phyloP scores from a whole-genome alignment of 306 rosid genomes.

The Arachis hypogaea region DNA sequence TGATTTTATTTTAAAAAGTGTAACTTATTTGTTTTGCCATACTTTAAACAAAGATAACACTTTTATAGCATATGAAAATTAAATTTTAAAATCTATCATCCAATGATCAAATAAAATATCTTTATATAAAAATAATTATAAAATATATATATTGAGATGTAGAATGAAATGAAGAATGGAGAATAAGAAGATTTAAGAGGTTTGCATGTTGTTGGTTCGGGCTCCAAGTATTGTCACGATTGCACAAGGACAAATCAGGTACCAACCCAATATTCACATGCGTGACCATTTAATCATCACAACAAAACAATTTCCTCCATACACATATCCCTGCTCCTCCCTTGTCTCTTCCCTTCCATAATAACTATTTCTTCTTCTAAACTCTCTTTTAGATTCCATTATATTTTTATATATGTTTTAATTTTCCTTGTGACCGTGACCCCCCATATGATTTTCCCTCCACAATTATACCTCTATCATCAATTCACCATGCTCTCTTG shows the following conservation, averaged over 20 bases:
- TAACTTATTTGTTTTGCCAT: no score
- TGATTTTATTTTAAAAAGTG: no score
- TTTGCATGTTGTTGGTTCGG: conserved; percentile 46
- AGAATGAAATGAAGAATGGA: no score
- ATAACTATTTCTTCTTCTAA: conserved; percentile 37
- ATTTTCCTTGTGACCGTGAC: conserved; percentile 23
- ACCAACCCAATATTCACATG: conserved; percentile 90
- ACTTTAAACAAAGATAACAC: no score
- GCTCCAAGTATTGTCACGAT: conserved; percentile 67
- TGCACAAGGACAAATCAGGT: conserved; percentile 72
- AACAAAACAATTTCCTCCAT: conserved; percentile 80
- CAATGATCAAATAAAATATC: no score
- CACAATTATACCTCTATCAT: conserved; percentile 20
- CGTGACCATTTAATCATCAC: conserved; percentile 80
- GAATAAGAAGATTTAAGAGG: no score
- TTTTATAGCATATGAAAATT: no score
- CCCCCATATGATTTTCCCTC: conserved; percentile 16
- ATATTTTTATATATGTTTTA: conserved; percentile 13
- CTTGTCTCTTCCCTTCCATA: conserved; percentile 69
- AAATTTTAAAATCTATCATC: no score
- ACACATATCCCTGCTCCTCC: conserved; percentile 68
- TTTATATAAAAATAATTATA: no score
- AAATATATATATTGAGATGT: no score
- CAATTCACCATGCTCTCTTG: conserved; percentile 28
- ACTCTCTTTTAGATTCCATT: conserved; percentile 46